Base-by-base conservation (phyloP, 2,329 filamentous ascomycete genomes). In the Diaporthe batatas region DNA sequence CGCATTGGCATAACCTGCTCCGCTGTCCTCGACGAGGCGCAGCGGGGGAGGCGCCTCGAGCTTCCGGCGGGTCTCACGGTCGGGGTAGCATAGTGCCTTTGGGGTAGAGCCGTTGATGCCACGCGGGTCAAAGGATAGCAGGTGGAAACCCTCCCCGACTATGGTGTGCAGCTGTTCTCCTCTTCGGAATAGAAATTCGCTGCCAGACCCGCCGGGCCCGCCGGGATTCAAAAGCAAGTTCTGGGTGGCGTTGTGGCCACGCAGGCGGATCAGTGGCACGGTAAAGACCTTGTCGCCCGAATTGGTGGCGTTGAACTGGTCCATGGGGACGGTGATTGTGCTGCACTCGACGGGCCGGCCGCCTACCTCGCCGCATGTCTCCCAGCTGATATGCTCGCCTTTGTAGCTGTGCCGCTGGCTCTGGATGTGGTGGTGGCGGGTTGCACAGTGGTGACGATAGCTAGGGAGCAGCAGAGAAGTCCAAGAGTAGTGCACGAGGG, bases 181-280 rank as follows among this genome's bases (percentile, higher is more conserved):
- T 6, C 75, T 72, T 12, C 79, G 76, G 51, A 81, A 77, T 1
- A 87, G 55, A 49, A 83, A 81, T 2, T 79, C 76, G 16, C 83
- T 75, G 2, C 86, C 86, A 54, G 83, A 83, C 11, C 77, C 85
- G 8, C 86, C 86, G 0, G 86, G 86, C 0, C 86, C 86, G 54
- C 86, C 86, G 0, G 85, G 84, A 73, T 87, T 87, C 18, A 86
- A 77, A 0, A 88, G 76, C 23, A 88, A 76, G 64, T 84, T 85
- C 58, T 81, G 79, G 16, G 82, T 84, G 14, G 83, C 82, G n/a
- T 84, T 81, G 42, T 79, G 79, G 25, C 82, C 84, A 29, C 85
- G 82, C 72, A 86, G 72, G n/a, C 86, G 83, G 21, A 86, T 80
- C 3, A 88, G 77, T 6, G 86, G 83, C 58, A 87, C 80, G 54